Base-by-base conservation (phyloP, 805 yeast genomes). In the Wickerhamiella kurtzmanii region DNA sequence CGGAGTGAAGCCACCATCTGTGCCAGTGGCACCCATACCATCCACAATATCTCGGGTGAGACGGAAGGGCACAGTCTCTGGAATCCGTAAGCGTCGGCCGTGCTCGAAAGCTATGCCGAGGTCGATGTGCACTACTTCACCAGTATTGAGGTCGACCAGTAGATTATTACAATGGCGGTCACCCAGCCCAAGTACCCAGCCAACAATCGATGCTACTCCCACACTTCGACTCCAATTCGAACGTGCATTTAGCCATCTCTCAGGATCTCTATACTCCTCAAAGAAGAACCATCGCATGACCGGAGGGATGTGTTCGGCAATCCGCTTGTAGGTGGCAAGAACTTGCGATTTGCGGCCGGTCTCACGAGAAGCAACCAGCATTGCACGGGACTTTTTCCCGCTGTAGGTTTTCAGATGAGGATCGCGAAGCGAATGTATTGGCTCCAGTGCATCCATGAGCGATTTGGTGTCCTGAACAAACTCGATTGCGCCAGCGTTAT, bases 71-170 rank as follows among this genome's bases (percentile, higher is more conserved):
- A 94, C 95, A 0, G 82, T 72, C 58, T 92, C 99, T 0, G 99
- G 98, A 6, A 89, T 75, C 0, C 89, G 80, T 37, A 92, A 67
- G 13, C 78, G 64, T 55, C 75, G 79, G 0, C 97, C 98, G 22
- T 87, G 96, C 61, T 92, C 98, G 66, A 92, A 92, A 0, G 97
- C 94, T 41, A 92, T 88, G 0, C 98, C 99, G 16, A 92, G 66
- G 62, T 92, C 99, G 54, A 92, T 94, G 60, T 94, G 98, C 21
- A 92, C 79, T 0, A 96, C 94, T 56, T 88, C 96, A 0, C 97
- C 97, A 0, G 84, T 73, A n/a, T 61, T 58, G 43, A 71, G 70
- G 61, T 92, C 96, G n/a, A 92, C 59, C 42, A 92, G 63, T 36
- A 92, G 80, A 60, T 92, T 92, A 61, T 87, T 87, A 60, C 94